Conservation (phyloP, 2,329 filamentous ascomycete genomes). For the Sporothrix humicola region DNA sequence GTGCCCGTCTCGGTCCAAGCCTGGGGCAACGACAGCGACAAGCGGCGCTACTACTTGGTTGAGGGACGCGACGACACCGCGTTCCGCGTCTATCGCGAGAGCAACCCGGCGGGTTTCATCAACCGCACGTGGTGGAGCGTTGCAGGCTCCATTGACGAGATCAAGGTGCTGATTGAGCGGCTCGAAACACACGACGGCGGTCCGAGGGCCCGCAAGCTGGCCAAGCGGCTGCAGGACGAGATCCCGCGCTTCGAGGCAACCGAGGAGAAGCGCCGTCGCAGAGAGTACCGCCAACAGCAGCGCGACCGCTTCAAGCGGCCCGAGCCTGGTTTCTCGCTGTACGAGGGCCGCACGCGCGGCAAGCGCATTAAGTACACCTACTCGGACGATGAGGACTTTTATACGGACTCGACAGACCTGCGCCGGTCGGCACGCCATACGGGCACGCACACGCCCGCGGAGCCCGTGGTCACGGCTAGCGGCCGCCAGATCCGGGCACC, state of each 20-base stretch:
- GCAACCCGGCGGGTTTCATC: constrained; percentile 73
- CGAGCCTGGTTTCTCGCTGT: constrained; percentile 87
- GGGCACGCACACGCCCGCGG: constrained; percentile 72
- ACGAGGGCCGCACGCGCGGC: constrained; percentile 93
- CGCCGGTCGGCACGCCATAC: constrained; percentile 78
- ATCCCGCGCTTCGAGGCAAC: constrained; percentile 91
- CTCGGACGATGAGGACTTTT: constrained; percentile 81
- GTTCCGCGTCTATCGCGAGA: constrained; percentile 93
- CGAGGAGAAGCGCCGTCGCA: constrained; percentile 93
- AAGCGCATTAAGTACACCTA: constrained; percentile 98
- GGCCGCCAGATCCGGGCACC: constrained; percentile 81
- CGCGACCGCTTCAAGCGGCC: constrained; percentile 87
- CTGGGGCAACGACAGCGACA: constrained; percentile 75
- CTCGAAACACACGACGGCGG: constrained; percentile 78
- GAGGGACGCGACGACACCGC: constrained; percentile 93
- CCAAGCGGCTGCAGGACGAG: constrained; percentile 76
- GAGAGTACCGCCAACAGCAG: constrained; percentile 85
- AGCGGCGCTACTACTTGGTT: constrained; percentile 89
- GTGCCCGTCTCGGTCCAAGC: constrained; percentile 82
- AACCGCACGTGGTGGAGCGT: constrained; percentile 90
- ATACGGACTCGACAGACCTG: constrained; percentile 64
- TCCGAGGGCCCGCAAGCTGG: constrained; percentile 78
- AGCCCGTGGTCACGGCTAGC: constrained; percentile 77
- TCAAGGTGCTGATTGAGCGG: constrained; percentile 75
- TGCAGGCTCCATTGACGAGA: constrained; percentile 86